Evolutionary conservation across 257 asterid species (phyloP).

Genomic region (Solanum medicagineum): DNA sequence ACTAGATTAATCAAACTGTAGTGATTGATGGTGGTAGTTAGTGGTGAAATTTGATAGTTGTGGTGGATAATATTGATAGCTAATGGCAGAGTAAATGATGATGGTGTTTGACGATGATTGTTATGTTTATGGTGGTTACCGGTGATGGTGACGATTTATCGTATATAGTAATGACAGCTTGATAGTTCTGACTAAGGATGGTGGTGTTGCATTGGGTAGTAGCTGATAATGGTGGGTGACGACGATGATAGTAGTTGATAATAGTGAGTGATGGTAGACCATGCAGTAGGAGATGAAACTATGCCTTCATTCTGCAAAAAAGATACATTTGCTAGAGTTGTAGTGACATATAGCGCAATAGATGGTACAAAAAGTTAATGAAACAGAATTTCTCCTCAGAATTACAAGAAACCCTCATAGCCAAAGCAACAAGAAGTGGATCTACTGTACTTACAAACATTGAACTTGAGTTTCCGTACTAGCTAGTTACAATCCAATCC

Average conservation of each 20-base stretch:
- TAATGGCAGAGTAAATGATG: background rate
- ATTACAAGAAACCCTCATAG: background rate
- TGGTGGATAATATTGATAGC: background rate
- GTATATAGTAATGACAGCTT: background rate
- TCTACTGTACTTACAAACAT: background rate
- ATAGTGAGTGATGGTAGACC: background rate
- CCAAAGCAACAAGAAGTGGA: background rate
- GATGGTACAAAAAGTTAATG: background rate
- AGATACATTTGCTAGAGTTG: background rate
- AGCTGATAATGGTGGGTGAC: background rate
- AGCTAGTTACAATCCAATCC: constrained; percentile 15
- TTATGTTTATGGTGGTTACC: background rate
- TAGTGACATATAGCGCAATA: background rate
- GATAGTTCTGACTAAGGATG: background rate
- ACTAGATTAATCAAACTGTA: background rate
- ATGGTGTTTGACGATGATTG: background rate
- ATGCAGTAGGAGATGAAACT: background rate
- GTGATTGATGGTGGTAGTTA: background rate
- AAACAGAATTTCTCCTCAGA: background rate
- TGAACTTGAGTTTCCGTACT: background rate
- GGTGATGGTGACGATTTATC: background rate
- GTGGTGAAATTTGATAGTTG: background rate
- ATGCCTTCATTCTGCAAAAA: background rate
- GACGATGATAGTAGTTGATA: background rate
- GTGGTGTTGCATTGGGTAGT: background rate